Conservation (phyloP, 257 asterid genomes). For the Solanum piurae region DNA sequence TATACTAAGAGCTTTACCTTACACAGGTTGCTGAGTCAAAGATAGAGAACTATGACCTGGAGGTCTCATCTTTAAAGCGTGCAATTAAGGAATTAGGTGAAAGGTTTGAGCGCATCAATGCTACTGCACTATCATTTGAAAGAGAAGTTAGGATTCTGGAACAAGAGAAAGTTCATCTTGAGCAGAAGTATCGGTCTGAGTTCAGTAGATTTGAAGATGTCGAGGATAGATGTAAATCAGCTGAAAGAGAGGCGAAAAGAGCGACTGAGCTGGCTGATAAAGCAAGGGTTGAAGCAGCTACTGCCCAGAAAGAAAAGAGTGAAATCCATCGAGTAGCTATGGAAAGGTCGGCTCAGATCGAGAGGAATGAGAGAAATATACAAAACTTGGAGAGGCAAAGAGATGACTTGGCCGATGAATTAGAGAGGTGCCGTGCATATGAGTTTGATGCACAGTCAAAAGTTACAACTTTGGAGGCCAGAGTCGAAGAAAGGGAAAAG, state of each 20-base stretch:
- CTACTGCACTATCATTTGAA: slow-evolving; percentile 60
- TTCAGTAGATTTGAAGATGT: slow-evolving; percentile 66
- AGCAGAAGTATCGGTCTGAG: slow-evolving; percentile 68
- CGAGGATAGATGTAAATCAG: slow-evolving; percentile 70
- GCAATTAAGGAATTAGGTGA: slow-evolving; percentile 55
- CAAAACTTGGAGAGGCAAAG: slow-evolving; percentile 67
- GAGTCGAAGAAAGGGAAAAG: slow-evolving; percentile 65
- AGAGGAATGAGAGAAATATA: slow-evolving; percentile 61
- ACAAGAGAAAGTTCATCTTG: slow-evolving; percentile 70
- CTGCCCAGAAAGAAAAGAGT: slow-evolving; percentile 70
- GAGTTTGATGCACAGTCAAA: slow-evolving; percentile 66
- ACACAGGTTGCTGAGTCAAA: slow-evolving; percentile 87
- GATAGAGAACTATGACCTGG: slow-evolving; percentile 55
- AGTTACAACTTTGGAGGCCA: slow-evolving; percentile 51
- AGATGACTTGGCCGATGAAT: slow-evolving; percentile 43
- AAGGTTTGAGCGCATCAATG: slow-evolving; percentile 47
- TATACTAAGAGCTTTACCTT: background rate
- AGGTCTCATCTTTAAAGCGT: slow-evolving; percentile 43
- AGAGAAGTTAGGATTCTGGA: slow-evolving; percentile 66
- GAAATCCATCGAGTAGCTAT: slow-evolving; percentile 62
- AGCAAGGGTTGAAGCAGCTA: slow-evolving; percentile 86
- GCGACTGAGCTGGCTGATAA: slow-evolving; percentile 81
- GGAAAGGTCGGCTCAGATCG: slow-evolving; percentile 79
- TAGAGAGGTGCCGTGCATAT: slow-evolving; percentile 41
- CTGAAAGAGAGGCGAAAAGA: slow-evolving; percentile 79